Percentiles rank a stretch among this genome's conserved stretches.
Conservation (phyloP, 345 rosid genomes). For the Laguncularia racemosa region DNA sequence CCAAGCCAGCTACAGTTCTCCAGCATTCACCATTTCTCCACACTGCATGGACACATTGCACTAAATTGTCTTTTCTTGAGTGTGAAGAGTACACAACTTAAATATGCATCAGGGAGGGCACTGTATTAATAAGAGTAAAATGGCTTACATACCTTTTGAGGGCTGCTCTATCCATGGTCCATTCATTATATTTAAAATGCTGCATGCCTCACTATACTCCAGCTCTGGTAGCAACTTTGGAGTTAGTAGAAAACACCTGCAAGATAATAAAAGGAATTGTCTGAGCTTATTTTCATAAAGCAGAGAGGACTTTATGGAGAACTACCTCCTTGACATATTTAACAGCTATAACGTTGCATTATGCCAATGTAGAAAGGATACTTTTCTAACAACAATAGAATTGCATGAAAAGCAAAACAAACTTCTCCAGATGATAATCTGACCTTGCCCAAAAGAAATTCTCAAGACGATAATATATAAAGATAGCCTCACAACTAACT, state of each 20-base stretch:
- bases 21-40: conserved; percentile 28
- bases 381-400: too few relatives aligned
- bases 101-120: not conserved
- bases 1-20: conserved; percentile 24
- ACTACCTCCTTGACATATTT: too few relatives aligned
- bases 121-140: not conserved
- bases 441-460: too few relatives aligned
- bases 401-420: too few relatives aligned
- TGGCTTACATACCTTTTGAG: conserved; percentile 43
- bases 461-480: too few relatives aligned
- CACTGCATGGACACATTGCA: conserved; percentile 6
- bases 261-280: not conserved
- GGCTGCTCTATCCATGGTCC: conserved; percentile 92
- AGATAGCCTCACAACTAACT: too few relatives aligned
- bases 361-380: too few relatives aligned
- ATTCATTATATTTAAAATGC: conserved; percentile 87
- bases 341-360: too few relatives aligned
- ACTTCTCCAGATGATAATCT: too few relatives aligned
- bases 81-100: not conserved
- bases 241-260: conserved; percentile 86
- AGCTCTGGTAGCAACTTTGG: conserved; percentile 84
- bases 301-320: too few relatives aligned
- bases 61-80: not conserved
- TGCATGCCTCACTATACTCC: conserved; percentile 86
- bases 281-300: too few relatives aligned